Evolutionary conservation across 2,329 filamentous ascomycete genomes (phyloP).

Genomic region (Metarhizium robertsii): DNA sequence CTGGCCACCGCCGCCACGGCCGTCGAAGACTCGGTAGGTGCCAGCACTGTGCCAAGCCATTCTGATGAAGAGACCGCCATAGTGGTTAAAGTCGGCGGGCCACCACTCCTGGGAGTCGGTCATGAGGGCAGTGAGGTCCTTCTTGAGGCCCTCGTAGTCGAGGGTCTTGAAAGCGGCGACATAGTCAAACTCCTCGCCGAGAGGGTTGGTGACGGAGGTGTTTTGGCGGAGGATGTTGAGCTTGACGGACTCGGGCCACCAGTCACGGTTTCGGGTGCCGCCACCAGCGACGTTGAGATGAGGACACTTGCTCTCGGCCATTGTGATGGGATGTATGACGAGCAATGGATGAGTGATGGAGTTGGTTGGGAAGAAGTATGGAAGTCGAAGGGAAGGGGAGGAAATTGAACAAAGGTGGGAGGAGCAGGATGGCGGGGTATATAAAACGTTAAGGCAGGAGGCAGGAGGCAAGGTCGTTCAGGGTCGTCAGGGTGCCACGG

Average conservation of each 20-base stretch:
- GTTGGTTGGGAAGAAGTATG: not conserved
- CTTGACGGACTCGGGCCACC: conserved; percentile 63
- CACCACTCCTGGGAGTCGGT: conserved; percentile 74
- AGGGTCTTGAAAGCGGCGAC: conserved; percentile 61
- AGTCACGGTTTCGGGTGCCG: conserved; percentile 60
- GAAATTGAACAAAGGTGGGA: not conserved
- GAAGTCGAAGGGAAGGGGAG: not conserved
- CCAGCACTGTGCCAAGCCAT: conserved; percentile 77
- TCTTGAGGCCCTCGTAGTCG: conserved; percentile 53
- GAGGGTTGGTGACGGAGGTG: conserved; percentile 51
- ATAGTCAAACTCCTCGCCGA: conserved; percentile 62
- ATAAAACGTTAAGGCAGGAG: not conserved
- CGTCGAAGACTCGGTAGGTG: conserved; percentile 67
- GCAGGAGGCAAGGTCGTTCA: not conserved
- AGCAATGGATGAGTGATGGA: not conserved
- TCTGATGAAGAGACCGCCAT: conserved; percentile 70
- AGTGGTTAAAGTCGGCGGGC: conserved; percentile 76
- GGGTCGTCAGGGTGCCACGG: not conserved
- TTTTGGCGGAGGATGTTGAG: conserved; percentile 69
- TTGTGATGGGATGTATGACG: conserved; percentile 4
- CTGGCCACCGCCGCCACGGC: conserved; percentile 63
- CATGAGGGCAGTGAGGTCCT: conserved; percentile 62
- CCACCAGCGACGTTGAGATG: conserved; percentile 41
- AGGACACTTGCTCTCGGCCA: conserved; percentile 24
- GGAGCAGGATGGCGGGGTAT: not conserved